These are phyloP conservation scores for Candida koratica DNA, from an alignment of 805 yeast genomes.

Conservation along the genomic window DNA sequence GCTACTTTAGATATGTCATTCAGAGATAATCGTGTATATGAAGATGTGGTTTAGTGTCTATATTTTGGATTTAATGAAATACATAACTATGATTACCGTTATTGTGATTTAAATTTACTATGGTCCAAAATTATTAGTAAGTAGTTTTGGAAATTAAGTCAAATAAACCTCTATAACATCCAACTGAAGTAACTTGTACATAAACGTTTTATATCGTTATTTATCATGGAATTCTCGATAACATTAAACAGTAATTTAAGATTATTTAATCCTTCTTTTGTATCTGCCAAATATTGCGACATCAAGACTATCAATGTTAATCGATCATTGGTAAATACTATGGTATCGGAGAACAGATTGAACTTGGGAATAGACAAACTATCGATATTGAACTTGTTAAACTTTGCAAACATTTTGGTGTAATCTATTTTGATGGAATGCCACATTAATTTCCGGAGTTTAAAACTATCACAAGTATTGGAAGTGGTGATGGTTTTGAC, in stretches of 20 bases:
- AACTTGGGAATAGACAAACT: constrained; percentile 5
- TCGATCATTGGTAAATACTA: constrained; percentile 14
- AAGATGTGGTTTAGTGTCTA: no score
- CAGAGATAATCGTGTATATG: no score
- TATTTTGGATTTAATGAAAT: no score
- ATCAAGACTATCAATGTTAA: constrained; percentile 17
- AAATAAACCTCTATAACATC: constrained; percentile 15
- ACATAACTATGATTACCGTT: no score
- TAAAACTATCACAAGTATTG: constrained; percentile 25
- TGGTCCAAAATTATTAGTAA: no score
- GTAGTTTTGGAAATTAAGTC: no score
- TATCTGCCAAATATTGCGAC: constrained; percentile 18
- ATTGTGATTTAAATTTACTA: no score
- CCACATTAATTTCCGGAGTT: constrained; percentile 31
- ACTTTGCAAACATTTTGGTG: constrained; percentile 10
- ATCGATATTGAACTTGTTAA: constrained; percentile 3
- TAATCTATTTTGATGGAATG: constrained; percentile 25
- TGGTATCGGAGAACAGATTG: not conserved
- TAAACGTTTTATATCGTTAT: constrained; percentile 15
- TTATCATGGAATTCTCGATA: constrained; percentile 19
- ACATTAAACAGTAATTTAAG: constrained; percentile 15
- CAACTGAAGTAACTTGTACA: constrained; percentile 21
- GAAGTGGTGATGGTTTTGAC: constrained; percentile 4
- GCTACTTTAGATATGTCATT: no score
- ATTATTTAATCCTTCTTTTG: not conserved